Conservation (phyloP, 495 filamentous ascomycete species). For the Penicillium roqueforti region DNA sequence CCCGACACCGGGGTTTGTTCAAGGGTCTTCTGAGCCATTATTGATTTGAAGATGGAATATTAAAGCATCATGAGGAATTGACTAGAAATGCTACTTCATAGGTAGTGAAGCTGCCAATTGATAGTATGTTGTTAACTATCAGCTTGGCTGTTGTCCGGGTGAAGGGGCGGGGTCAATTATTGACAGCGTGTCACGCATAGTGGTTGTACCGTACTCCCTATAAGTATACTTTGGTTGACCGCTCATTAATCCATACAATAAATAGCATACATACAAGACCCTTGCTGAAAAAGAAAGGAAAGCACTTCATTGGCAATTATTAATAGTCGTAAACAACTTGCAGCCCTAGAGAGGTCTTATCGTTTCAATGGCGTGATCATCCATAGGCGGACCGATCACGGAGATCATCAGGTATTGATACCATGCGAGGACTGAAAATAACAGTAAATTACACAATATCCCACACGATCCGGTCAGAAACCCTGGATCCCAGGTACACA, state of each 20-base stretch:
- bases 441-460: slow-evolving; percentile 3
- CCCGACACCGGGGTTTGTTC: slow-evolving; percentile 4
- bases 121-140: no score
- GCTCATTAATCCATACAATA: background rate
- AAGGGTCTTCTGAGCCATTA: background rate
- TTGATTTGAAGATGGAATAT: background rate
- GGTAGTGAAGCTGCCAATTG: no score
- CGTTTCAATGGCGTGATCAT: slow-evolving; percentile 9
- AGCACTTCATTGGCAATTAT: background rate
- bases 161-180: slow-evolving; percentile 6
- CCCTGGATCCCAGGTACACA: background rate
- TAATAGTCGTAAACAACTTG: background rate
- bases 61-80: background rate
- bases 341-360: slow-evolving; percentile 5
- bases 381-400: slow-evolving; percentile 3
- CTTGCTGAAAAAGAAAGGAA: background rate
- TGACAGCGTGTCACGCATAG: slow-evolving; percentile 1
- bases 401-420: slow-evolving; percentile 6
- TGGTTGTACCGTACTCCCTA: slow-evolving; percentile 1
- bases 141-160: background rate
- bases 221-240: background rate
- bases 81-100: no score
- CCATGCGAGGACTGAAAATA: background rate
- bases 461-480: background rate
- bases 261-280: background rate